These are phyloP conservation scores for Claviceps digitariae DNA, from an alignment of 2,329 filamentous ascomycete species.

Conservation along the genomic window DNA sequence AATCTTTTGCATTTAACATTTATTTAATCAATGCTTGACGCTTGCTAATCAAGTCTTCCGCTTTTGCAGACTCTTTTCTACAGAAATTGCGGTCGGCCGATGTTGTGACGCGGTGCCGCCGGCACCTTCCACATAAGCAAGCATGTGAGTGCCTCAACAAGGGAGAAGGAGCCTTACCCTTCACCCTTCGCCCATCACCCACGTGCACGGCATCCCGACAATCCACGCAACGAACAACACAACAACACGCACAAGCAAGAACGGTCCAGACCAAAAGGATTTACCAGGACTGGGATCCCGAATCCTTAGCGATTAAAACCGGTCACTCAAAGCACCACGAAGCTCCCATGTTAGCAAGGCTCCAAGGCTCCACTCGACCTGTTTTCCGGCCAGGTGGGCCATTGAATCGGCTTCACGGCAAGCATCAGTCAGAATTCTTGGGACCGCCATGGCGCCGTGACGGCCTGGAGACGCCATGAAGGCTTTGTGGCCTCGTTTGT, in stretches of 20 bases:
- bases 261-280: neutral
- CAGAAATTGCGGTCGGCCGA: neutral
- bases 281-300: neutral
- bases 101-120: neutral
- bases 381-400: neutral
- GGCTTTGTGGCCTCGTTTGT: neutral
- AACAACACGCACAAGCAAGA: neutral
- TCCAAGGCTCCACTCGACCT: neutral
- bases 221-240: neutral
- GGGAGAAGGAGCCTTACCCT: no score
- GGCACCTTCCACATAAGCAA: neutral
- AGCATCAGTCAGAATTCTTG: neutral
- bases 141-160: no score
- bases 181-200: no score
- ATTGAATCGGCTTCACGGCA: neutral
- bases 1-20: neutral
- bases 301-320: neutral
- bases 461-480: neutral
- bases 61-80: no score
- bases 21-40: no score
- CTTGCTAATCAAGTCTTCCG: neutral
- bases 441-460: neutral
- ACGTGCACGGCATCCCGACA: no score
- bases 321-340: neutral
- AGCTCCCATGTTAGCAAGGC: neutral